Conservation (phyloP, 768 basidiomycete species). For the Lactarius deliciosus region DNA sequence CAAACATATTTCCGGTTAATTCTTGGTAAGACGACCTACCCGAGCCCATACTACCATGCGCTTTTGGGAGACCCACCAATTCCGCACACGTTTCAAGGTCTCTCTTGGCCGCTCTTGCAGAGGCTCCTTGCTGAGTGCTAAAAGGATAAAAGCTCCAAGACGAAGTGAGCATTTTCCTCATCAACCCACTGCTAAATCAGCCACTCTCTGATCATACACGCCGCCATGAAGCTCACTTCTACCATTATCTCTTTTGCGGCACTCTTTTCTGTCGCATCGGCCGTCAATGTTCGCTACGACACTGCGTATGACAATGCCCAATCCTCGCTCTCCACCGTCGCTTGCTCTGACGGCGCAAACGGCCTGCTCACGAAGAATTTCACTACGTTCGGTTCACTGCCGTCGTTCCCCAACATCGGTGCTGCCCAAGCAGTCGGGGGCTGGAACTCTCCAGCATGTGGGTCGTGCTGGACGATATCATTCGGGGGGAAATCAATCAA, state of each 20-base stretch:
- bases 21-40: neutral
- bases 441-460: slow-evolving; percentile 36
- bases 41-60: neutral
- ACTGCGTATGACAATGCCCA: slow-evolving; percentile 34
- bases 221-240: slow-evolving; percentile 34
- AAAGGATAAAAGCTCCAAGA: neutral
- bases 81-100: neutral
- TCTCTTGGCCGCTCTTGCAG: neutral
- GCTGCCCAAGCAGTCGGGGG: slow-evolving; percentile 37
- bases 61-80: neutral
- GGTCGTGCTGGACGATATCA: slow-evolving; percentile 39
- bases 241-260: slow-evolving; percentile 29
- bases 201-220: neutral
- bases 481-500: slow-evolving; percentile 34
- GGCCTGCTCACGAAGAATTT: slow-evolving; percentile 37
- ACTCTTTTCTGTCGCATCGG: slow-evolving; percentile 15
- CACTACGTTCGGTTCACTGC: slow-evolving; percentile 37
- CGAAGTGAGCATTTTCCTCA: neutral
- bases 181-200: neutral
- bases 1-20: neutral
- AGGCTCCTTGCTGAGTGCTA: neutral
- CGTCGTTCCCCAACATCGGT: slow-evolving; percentile 37
- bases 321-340: slow-evolving; percentile 29
- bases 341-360: slow-evolving; percentile 39
- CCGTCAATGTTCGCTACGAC: slow-evolving; percentile 35